Evolutionary conservation across 495 filamentous ascomycete genomes (phyloP), one percentile per base, ranked within the genome.

Genomic region (Hamigera avellanea): DNA sequence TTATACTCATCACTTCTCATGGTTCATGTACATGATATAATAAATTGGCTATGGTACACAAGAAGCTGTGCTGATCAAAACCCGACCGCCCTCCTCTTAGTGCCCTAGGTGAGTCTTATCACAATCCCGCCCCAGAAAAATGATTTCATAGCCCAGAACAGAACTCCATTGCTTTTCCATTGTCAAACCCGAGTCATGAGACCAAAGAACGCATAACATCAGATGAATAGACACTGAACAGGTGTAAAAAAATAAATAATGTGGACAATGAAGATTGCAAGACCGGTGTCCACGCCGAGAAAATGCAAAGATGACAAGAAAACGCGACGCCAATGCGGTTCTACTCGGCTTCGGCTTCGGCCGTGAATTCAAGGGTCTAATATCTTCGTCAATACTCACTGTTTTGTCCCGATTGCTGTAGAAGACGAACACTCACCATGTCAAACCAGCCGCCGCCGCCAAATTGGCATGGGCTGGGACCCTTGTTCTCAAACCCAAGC

Each of bases 371-470:
- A 3, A 40, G 37, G 14, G 33, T 14, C 37, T 40, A 33, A 19
- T 23, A 5, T 23, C n/a, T n/a, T n/a, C n/a, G n/a, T n/a, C n/a
- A n/a, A n/a, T n/a, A n/a, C n/a, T n/a, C n/a, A n/a, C n/a, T 6
- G 12, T 26, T 12, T 6, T 26, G 12, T 6, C 12, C 25, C 25
- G 25, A 6, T 26, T 6, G 25, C 12, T 26, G 12, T 12, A 26
- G 6, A 21, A 23, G 6, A 15, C 3, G n/a, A 26, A 16, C 5
- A 49, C 61, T 39, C 44, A 66, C 65, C 57, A 69, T 27, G 57
- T 93, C 76, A 44, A 70, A 63, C 86, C 87, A 95, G 16, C 75
- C 80, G 36, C 84, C 85, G 15, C 86, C 86, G 8, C 78, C 83
- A 59, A 83, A 86, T 35, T 62, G 59, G 33, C 64, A 69, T 34